These are phyloP conservation scores for Sanghuangporus sanghuang DNA, from an alignment of 1,284 basidiomycete genomes.

Conservation along the genomic window DNA sequence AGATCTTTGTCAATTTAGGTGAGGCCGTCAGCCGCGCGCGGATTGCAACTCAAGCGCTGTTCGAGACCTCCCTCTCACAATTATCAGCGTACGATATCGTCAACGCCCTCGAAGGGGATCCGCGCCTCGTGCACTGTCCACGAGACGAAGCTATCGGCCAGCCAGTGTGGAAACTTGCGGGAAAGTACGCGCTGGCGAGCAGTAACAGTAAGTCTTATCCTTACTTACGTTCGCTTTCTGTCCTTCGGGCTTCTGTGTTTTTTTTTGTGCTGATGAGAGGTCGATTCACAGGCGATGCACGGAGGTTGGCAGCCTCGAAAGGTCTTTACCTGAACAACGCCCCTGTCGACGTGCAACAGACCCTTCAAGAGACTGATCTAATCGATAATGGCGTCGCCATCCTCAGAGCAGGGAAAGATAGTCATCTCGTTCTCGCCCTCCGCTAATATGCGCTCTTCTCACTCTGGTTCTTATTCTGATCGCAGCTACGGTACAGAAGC, in stretches of 20 bases:
- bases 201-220: slow-evolving; percentile 27
- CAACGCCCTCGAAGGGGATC: slow-evolving; percentile 26
- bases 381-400: slow-evolving; percentile 63
- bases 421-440: slow-evolving; percentile 56
- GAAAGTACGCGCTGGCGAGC: slow-evolving; percentile 24
- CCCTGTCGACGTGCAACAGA: slow-evolving; percentile 5
- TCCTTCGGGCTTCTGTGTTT: neutral
- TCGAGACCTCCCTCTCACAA: slow-evolving; percentile 26
- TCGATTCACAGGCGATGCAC: slow-evolving; percentile 6
- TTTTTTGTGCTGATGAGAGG: neutral
- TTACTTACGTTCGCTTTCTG: neutral
- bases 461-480: too few species aligned
- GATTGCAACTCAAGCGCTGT: slow-evolving; percentile 30
- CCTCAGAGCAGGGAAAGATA: slow-evolving; percentile 73
- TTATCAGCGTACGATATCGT: slow-evolving; percentile 27
- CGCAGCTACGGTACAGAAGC: neutral
- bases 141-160: slow-evolving; percentile 28
- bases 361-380: slow-evolving; percentile 38
- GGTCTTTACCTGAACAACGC: slow-evolving; percentile 17
- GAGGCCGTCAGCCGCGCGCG: slow-evolving; percentile 27
- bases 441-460: neutral
- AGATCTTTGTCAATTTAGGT: slow-evolving; percentile 19
- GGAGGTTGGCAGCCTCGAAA: slow-evolving; percentile 6
- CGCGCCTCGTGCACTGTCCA: slow-evolving; percentile 27
- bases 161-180: slow-evolving; percentile 25